A percentile compares a stretch with the other conserved stretches of the same genome.
Conservation (phyloP, 306 rosid genomes). For the Vicia sativa region DNA sequence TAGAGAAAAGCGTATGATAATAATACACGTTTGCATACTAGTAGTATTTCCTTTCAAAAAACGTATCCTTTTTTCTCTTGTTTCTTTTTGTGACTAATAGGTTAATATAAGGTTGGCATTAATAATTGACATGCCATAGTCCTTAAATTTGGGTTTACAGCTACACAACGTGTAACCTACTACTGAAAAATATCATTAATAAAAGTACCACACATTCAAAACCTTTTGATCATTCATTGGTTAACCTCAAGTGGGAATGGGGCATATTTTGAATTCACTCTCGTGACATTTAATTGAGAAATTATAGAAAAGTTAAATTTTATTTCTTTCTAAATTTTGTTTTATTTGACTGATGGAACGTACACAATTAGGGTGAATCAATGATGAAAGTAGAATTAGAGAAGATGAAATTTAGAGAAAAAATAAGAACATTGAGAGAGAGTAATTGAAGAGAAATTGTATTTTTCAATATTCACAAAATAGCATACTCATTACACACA, state of each 20-base stretch:
- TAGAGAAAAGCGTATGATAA: not conserved
- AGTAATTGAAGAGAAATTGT: too few species aligned
- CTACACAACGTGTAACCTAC: not conserved
- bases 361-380: too few species aligned
- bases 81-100: constrained; percentile 17
- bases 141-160: constrained; percentile 2
- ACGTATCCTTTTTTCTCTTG: not conserved
- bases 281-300: too few species aligned
- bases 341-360: too few species aligned
- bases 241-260: not conserved
- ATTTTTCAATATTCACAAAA: too few species aligned
- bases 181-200: not conserved
- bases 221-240: not conserved
- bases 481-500: too few species aligned
- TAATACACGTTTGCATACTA: not conserved
- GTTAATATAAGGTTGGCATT: constrained; percentile 1
- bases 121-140: constrained; percentile 13
- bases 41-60: not conserved
- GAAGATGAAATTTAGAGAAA: too few species aligned
- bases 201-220: not conserved
- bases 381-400: too few species aligned
- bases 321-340: too few species aligned
- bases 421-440: too few species aligned
- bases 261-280: too few species aligned
- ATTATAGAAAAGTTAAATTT: too few species aligned